Evolutionary conservation across 805 yeast genomes (phyloP), one percentile per base, ranked within the genome.

Genomic region (Alloascoidea africana): DNA sequence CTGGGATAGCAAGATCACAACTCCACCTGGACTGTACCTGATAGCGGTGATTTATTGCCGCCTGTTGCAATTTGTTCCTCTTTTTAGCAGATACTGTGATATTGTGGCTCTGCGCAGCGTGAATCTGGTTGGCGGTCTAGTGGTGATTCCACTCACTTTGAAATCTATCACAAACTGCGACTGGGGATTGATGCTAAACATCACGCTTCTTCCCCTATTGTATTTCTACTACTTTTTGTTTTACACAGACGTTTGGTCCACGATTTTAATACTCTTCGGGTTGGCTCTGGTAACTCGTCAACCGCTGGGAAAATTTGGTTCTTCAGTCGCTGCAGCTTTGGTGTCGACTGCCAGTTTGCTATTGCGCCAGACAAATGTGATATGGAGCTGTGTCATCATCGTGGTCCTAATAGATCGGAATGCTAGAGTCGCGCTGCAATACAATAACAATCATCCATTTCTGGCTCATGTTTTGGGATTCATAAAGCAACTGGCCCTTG

Each of bases 201-300:
- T 78, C 3, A 51, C 64, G 38, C 52, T 76, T 4, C 70, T 75
- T 46, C 97, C 98, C 1, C 60, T 87, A 37, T 50, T 89, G 38
- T 63, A 77, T 16, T 66, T 86, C 3, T 89, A 76, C 56, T 76
- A 78, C 46, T 74, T 75, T 23, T 59, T 91, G 27, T 91, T 76
- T 58, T 91, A 91, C 56, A 91, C 98, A 0, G 98, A 91, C 51
- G 78, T 86, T 1, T 87, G 96, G 97, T 72, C 96, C 0, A 70
- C 91, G 0, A 66, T 82, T 1, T 59, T 83, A 18, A 67, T 87
- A 4, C 42, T 83, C n/a, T 23, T 23, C 8, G 8, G 13, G 8
- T 62, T 76, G 23, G 62, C 74, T 4, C 49, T 67, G 27, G 75
- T 63, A 2, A 48, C 70, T 14, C 53, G 15, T 45, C 55, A 4